Conservation (phyloP, 257 asterid genomes). For the Solanum paucissectum region DNA sequence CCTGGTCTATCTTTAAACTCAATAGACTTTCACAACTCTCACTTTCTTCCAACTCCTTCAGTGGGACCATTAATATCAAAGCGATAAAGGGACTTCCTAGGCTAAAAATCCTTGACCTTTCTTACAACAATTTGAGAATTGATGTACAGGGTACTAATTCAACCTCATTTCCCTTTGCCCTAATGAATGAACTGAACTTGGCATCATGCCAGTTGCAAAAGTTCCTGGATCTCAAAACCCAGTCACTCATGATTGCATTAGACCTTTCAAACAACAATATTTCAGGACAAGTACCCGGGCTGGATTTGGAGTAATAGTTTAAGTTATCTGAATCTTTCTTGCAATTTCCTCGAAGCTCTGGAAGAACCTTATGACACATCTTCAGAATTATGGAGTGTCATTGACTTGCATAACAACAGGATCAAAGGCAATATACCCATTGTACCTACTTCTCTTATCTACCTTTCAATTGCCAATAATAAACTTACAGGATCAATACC, state of each 20-base stretch:
- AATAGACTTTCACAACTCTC: not conserved
- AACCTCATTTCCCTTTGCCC: not conserved
- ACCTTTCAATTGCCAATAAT: not conserved
- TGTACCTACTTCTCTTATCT: not conserved
- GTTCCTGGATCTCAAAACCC: constrained; percentile 17
- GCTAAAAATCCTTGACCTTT: constrained; percentile 11
- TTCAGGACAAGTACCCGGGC: constrained; percentile 19
- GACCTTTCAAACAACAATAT: constrained; percentile 28
- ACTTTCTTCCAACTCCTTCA: constrained; percentile 12
- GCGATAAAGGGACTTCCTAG: not conserved
- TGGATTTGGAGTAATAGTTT: constrained; percentile 22
- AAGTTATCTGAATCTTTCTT: constrained; percentile 14
- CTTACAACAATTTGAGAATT: constrained; percentile 21
- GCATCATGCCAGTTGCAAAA: constrained; percentile 17
- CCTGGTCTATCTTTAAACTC: constrained; percentile 13
- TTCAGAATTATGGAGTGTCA: too few species aligned
- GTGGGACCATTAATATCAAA: constrained; percentile 12
- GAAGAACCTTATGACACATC: not conserved
- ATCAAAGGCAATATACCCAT: constrained; percentile 18
- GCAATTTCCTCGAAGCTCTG: constrained; percentile 9
- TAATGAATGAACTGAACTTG: not conserved
- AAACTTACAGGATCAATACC: not conserved
- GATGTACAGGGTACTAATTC: not conserved
- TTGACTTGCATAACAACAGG: constrained; percentile 12
- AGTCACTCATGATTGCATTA: not conserved